phyloP scores from a whole-genome alignment of 106 monocot genomes.

The Phalaenopsis equestris region DNA sequence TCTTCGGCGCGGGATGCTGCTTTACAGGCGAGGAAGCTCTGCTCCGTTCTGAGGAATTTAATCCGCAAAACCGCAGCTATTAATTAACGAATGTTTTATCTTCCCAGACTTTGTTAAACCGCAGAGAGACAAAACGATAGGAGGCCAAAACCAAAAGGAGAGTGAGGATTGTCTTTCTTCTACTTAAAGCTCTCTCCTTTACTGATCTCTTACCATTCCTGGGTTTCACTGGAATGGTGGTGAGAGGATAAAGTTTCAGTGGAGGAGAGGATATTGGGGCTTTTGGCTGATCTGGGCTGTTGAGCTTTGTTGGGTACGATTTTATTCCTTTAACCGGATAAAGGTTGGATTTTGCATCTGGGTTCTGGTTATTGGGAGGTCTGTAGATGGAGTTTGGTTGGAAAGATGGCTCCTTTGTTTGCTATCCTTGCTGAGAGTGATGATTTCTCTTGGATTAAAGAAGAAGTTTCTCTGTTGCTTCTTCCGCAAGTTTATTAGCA shows the following conservation, averaged over 20 bases:
- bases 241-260: neutral
- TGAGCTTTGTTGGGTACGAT: neutral
- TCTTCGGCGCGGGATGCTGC: slow-evolving; percentile 7
- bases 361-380: slow-evolving; percentile 17
- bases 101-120: neutral
- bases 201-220: neutral
- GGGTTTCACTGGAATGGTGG: slow-evolving; percentile 1
- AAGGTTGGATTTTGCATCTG: slow-evolving; percentile 28
- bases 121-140: neutral
- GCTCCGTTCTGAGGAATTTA: slow-evolving; percentile 1
- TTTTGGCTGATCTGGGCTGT: neutral
- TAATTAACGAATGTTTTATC: neutral
- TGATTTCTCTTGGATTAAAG: slow-evolving; percentile 8
- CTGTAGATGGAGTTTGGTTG: slow-evolving; percentile 3
- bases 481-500: neutral
- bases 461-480: neutral
- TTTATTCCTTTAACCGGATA: neutral
- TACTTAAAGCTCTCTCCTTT: neutral
- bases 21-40: slow-evolving; percentile 8
- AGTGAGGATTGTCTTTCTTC: neutral
- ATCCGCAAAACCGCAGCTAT: neutral
- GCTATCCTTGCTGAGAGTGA: slow-evolving; percentile 4
- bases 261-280: neutral
- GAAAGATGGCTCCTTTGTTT: slow-evolving; percentile 20
- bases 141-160: neutral